Conservation (phyloP, 2,329 filamentous ascomycete genomes). For the Colletotrichum sp. region DNA sequence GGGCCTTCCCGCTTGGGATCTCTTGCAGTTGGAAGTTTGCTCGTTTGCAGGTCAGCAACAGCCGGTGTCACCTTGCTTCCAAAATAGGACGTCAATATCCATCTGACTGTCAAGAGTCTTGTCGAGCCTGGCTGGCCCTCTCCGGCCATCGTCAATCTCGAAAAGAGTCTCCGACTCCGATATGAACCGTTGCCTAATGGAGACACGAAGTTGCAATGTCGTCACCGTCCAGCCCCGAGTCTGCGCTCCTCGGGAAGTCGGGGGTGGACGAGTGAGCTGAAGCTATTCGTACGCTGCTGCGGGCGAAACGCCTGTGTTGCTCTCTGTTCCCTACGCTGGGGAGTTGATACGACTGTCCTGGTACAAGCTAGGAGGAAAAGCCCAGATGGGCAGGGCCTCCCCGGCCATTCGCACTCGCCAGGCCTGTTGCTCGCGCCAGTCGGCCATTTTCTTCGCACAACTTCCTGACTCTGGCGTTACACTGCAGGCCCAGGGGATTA, state of each 20-base stretch:
- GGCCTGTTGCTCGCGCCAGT: slow-evolving; percentile 1
- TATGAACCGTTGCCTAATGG: background rate
- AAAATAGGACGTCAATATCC: background rate
- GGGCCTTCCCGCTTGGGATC: background rate
- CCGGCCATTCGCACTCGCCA: background rate
- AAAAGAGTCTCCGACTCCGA: background rate
- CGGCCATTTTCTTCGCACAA: slow-evolving; percentile 16
- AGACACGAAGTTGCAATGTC: slow-evolving; percentile 5
- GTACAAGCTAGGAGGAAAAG: background rate
- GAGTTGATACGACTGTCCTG: background rate
- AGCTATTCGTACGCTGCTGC: background rate
- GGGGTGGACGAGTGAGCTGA: background rate
- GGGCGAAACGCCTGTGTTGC: background rate
- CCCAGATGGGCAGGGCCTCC: background rate
- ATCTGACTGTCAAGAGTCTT: background rate
- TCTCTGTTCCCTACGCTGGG: background rate
- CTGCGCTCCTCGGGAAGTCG: background rate
- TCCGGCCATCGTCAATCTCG: background rate
- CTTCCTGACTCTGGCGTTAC: background rate
- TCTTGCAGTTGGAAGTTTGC: background rate
- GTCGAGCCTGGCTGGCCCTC: background rate
- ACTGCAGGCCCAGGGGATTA: background rate
- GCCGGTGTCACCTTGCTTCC: background rate
- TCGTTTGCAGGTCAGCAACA: background rate
- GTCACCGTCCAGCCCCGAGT: background rate